phyloP scores from a whole-genome alignment of 768 basidiomycete species.

The Naganishia vaughanmartiniae region DNA sequence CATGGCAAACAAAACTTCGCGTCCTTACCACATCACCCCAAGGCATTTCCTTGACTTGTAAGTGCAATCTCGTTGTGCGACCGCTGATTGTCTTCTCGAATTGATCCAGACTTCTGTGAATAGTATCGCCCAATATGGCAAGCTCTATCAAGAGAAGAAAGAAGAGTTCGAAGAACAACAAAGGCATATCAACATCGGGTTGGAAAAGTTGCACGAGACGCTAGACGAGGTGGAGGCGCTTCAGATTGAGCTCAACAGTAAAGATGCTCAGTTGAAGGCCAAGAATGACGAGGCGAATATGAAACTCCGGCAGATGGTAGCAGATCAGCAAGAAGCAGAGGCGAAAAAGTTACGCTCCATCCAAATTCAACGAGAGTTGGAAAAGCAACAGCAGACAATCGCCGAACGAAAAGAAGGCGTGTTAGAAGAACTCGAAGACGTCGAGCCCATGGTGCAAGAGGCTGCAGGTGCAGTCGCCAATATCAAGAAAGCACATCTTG shows the following conservation, averaged over 20 bases:
- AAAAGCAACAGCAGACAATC: constrained; percentile 84
- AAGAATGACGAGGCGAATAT: constrained; percentile 95
- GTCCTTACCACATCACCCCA: constrained; percentile 93
- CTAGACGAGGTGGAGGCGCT: constrained; percentile 96
- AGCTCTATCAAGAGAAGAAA: constrained; percentile 89
- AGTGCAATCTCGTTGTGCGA: constrained; percentile 51
- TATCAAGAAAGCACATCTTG: constrained; percentile 90
- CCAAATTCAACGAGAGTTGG: constrained; percentile 88
- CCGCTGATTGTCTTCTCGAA: constrained; percentile 11
- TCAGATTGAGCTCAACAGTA: constrained; percentile 88
- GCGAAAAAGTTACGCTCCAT: constrained; percentile 96
- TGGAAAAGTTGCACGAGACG: constrained; percentile 93
- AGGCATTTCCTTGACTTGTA: constrained; percentile 98
- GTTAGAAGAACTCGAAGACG: constrained; percentile 91
- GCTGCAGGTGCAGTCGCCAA: constrained; percentile 94
- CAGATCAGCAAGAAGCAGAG: constrained; percentile 97
- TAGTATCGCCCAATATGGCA: constrained; percentile 95
- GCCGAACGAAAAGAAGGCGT: constrained; percentile 82
- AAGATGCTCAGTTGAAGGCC: constrained; percentile 83
- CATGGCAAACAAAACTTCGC: constrained; percentile 86
- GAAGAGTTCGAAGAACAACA: constrained; percentile 98
- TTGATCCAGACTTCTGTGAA: constrained; percentile 16
- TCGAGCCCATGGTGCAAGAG: constrained; percentile 93
- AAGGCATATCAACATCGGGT: constrained; percentile 93
- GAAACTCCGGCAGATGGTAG: constrained; percentile 95